A percentile compares a stretch with the other conserved stretches of the same genome.
Evolutionary conservation across 495 filamentous ascomycete species (phyloP).

Genomic region (Penicillium lagena): DNA sequence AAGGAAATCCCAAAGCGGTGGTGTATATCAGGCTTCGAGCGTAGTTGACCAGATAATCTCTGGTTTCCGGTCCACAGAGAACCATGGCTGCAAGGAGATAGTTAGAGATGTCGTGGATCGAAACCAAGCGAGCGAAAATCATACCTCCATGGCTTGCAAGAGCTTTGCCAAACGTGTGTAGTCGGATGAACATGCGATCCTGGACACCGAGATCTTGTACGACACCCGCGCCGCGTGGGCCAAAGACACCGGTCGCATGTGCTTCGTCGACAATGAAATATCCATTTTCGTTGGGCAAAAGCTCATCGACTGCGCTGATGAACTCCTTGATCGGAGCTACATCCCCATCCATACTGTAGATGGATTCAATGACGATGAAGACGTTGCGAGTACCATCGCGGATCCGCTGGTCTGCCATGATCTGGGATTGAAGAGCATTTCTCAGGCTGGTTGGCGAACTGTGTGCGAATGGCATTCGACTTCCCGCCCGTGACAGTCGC

Average conservation of each 20-base stretch:
- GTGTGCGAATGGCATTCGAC: slow-evolving; percentile 51
- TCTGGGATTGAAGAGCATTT: slow-evolving; percentile 29
- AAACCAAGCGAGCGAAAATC: slow-evolving; percentile 7
- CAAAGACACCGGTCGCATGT: slow-evolving; percentile 65
- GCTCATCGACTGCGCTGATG: slow-evolving; percentile 45
- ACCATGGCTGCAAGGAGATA: slow-evolving; percentile 27
- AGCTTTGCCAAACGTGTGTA: slow-evolving; percentile 76
- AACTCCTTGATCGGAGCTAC: slow-evolving; percentile 57
- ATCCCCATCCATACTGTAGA: slow-evolving; percentile 89
- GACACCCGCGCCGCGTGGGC: slow-evolving; percentile 55
- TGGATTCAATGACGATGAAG: slow-evolving; percentile 64
- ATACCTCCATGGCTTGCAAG: slow-evolving; percentile 66
- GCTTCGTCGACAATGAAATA: slow-evolving; percentile 76
- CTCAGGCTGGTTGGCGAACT: slow-evolving; percentile 45
- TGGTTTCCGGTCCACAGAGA: slow-evolving; percentile 35
- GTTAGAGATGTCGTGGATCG: not conserved
- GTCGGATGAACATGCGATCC: slow-evolving; percentile 56
- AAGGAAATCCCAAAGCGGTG: slow-evolving; percentile 42
- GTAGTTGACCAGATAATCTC: slow-evolving; percentile 40
- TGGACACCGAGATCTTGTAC: slow-evolving; percentile 64
- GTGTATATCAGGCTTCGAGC: slow-evolving; percentile 44
- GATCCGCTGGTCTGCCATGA: slow-evolving; percentile 23
- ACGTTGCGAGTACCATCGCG: slow-evolving; percentile 29
- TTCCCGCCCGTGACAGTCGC: slow-evolving; percentile 52
- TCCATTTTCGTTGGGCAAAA: slow-evolving; percentile 52